Evolutionary conservation across 352 stramenopile genomes (phyloP).

Genomic region (Pythium phragmiticola): DNA sequence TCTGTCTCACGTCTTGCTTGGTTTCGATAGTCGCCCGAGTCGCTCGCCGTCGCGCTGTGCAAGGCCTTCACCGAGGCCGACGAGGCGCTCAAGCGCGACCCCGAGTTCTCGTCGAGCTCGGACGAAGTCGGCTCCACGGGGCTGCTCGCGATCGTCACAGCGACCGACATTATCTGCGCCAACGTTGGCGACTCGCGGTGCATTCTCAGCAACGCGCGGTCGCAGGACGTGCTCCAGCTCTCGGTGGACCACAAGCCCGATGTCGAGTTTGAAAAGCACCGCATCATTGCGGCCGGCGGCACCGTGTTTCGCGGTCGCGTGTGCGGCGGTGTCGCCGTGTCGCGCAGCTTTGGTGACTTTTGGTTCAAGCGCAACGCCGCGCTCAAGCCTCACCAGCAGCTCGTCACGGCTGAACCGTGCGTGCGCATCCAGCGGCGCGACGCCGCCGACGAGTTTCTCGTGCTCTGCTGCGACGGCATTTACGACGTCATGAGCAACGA

Average conservation of each 20-base stretch:
- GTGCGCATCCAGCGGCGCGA: slow-evolving; percentile 73
- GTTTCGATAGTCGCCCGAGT: slow-evolving; percentile 48
- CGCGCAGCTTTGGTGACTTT: slow-evolving; percentile 84
- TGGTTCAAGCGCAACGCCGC: slow-evolving; percentile 86
- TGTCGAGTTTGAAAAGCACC: slow-evolving; percentile 83
- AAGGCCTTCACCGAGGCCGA: slow-evolving; percentile 77
- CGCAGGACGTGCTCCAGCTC: slow-evolving; percentile 69
- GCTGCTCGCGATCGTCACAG: slow-evolving; percentile 78
- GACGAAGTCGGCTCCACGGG: slow-evolving; percentile 85
- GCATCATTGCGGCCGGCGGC: slow-evolving; percentile 78
- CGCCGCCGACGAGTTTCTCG: slow-evolving; percentile 89
- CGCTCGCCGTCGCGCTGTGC: slow-evolving; percentile 66
- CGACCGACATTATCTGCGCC: slow-evolving; percentile 75
- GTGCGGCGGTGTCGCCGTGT: slow-evolving; percentile 82
- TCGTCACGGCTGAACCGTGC: slow-evolving; percentile 83
- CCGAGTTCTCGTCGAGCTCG: slow-evolving; percentile 53
- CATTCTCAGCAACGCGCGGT: slow-evolving; percentile 77
- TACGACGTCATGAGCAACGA: slow-evolving; percentile 96
- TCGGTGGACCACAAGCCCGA: slow-evolving; percentile 88
- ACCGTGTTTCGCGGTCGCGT: slow-evolving; percentile 85
- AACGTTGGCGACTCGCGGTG: slow-evolving; percentile 87
- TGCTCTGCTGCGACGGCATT: slow-evolving; percentile 93
- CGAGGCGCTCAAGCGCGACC: slow-evolving; percentile 70
- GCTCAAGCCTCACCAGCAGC: slow-evolving; percentile 79
- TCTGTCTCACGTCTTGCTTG: slow-evolving; percentile 1